These are phyloP conservation scores for Leishmania amazonensis DNA, from an alignment of 208 protist species.

Conservation along the genomic window DNA sequence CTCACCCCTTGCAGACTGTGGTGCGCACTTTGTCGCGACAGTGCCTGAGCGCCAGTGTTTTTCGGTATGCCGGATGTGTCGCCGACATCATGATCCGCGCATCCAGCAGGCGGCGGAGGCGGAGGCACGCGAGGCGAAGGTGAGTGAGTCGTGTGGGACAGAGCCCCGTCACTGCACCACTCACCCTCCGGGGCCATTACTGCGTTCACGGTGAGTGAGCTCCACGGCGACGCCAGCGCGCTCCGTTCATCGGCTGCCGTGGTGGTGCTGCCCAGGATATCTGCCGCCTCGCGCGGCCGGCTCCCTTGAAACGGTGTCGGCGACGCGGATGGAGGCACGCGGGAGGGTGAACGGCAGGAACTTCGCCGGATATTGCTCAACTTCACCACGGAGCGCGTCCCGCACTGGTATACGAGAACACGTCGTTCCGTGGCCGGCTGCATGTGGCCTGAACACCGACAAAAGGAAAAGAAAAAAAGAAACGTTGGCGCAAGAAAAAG, in stretches of 20 bases:
- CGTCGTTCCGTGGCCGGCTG: slow-evolving; percentile 10
- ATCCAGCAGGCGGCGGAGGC: neutral
- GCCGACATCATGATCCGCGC: neutral
- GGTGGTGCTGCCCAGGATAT: neutral
- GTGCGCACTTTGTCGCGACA: neutral
- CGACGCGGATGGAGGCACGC: neutral
- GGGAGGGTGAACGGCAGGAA: neutral
- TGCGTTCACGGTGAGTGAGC: neutral
- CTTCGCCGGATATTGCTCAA: slow-evolving; percentile 7
- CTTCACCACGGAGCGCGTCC: slow-evolving; percentile 16
- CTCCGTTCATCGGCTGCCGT: neutral
- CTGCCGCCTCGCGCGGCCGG: neutral
- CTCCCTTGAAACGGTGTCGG: neutral
- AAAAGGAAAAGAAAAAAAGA: neutral
- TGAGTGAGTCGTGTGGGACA: neutral
- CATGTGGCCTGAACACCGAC: neutral
- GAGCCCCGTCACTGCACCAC: neutral
- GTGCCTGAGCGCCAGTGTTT: neutral
- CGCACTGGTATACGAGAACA: slow-evolving; percentile 28
- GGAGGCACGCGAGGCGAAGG: neutral
- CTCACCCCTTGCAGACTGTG: slow-evolving; percentile 10
- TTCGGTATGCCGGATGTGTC: neutral
- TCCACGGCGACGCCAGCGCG: slow-evolving; percentile 3
- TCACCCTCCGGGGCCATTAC: neutral
- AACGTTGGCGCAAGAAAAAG: neutral